Conservation (phyloP, 495 filamentous ascomycete genomes). For the Clohesyomyces aquaticus region DNA sequence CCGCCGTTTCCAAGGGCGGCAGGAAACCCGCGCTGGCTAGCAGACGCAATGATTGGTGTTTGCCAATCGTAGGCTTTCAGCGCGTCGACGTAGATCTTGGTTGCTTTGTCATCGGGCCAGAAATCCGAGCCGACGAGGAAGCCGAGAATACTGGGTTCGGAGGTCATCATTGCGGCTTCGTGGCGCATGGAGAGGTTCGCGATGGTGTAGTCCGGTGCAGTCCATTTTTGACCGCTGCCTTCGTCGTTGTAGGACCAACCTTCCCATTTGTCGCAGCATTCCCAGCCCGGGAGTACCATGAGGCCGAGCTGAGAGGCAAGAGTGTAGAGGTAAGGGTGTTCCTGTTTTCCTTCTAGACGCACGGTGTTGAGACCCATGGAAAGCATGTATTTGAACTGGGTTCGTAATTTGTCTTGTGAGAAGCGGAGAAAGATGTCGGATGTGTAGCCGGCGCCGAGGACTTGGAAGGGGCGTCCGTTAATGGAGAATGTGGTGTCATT, state of each 20-base stretch:
- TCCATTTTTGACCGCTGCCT: slow-evolving; percentile 54
- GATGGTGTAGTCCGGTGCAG: slow-evolving; percentile 56
- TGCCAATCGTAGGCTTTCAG: slow-evolving; percentile 59
- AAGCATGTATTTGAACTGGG: slow-evolving; percentile 57
- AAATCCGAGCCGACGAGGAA: slow-evolving; percentile 66
- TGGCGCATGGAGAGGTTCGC: slow-evolving; percentile 61
- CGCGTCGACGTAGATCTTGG: slow-evolving; percentile 55
- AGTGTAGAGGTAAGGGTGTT: slow-evolving; percentile 63
- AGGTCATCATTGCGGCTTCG: slow-evolving; percentile 52
- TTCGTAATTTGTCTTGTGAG: slow-evolving; percentile 49
- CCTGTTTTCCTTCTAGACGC: slow-evolving; percentile 67
- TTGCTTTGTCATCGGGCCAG: slow-evolving; percentile 63
- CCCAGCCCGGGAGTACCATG: slow-evolving; percentile 68
- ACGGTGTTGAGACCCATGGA: slow-evolving; percentile 67
- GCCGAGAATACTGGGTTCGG: slow-evolving; percentile 57
- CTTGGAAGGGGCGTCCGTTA: slow-evolving; percentile 62
- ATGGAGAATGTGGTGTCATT: slow-evolving; percentile 61
- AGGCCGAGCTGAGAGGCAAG: slow-evolving; percentile 62
- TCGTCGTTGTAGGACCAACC: slow-evolving; percentile 66
- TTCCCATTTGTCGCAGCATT: slow-evolving; percentile 73
- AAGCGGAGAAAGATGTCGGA: slow-evolving; percentile 67
- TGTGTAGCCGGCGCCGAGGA: slow-evolving; percentile 63
- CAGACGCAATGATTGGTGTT: slow-evolving; percentile 61
- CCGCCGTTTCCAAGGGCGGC: slow-evolving; percentile 57
- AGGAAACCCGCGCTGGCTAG: slow-evolving; percentile 59